A percentile compares a stretch with the other conserved stretches of the same genome.
Conservation (phyloP, 2,329 filamentous ascomycete genomes). For the Trichoderma atroviride region DNA sequence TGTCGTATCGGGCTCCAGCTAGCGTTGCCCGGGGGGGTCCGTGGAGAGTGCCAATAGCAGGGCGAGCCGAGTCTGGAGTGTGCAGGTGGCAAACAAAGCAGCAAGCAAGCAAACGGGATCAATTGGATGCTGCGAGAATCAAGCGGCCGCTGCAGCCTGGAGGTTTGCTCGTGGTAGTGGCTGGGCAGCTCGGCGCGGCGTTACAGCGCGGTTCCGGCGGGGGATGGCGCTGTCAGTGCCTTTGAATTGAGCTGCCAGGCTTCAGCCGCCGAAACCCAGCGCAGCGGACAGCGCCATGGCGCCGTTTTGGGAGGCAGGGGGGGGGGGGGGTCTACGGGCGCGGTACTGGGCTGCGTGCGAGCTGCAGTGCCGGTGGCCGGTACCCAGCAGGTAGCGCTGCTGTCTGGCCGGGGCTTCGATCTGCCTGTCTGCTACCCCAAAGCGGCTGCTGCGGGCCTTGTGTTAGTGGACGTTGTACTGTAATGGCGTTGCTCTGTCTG, state of each 20-base stretch:
- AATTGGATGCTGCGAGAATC: neutral
- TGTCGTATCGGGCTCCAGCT: conserved; percentile 22
- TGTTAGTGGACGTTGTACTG: neutral
- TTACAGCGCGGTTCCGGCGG: neutral
- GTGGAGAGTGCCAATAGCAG: conserved; percentile 2
- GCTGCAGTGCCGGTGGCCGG: neutral
- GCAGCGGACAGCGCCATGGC: conserved; percentile 12
- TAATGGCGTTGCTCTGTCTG: neutral
- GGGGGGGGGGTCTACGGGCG: neutral
- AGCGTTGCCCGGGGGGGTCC: neutral
- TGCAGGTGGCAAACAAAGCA: neutral
- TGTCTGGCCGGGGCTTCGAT: neutral
- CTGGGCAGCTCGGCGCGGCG: neutral
- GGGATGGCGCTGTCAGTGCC: neutral
- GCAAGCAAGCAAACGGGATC: neutral
- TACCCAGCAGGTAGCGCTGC: conserved; percentile 1
- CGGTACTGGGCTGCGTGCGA: neutral
- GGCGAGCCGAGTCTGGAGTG: neutral
- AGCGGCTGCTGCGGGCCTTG: conserved; percentile 11
- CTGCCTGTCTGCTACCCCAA: conserved; percentile 2
- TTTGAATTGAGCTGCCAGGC: neutral
- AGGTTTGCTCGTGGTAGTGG: neutral
- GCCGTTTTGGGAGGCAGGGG: conserved; percentile 13
- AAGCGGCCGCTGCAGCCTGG: conserved; percentile 13
- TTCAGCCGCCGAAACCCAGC: conserved; percentile 13